Percentiles rank a stretch among this genome's conserved stretches.
These are phyloP conservation scores for Hanseniaspora thailandica DNA, from an alignment of 805 yeast species.

Conservation along the genomic window DNA sequence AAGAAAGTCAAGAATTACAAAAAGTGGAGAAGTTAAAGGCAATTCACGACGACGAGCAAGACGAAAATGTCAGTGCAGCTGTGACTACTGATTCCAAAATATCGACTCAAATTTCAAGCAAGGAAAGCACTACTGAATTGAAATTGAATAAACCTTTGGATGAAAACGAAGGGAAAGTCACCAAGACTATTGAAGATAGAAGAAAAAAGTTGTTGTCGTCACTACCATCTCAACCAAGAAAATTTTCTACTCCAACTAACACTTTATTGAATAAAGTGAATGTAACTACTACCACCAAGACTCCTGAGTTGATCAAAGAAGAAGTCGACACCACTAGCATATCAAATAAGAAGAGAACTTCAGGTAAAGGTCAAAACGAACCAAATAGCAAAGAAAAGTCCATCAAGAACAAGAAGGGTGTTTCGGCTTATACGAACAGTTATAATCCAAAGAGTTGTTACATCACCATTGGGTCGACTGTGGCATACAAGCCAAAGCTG, in stretches of 20 bases:
- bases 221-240: slow-evolving; percentile 14
- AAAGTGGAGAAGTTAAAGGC: background rate
- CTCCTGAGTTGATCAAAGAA: background rate
- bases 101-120: too few species aligned
- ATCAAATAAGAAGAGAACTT: background rate
- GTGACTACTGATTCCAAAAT: too few species aligned
- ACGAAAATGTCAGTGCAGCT: background rate
- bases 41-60: background rate
- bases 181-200: slow-evolving; percentile 8
- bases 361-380: background rate
- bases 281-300: too few species aligned
- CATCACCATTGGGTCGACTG: slow-evolving; percentile 49
- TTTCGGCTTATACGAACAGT: slow-evolving; percentile 7
- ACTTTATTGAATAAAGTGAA: background rate
- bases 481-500: slow-evolving; percentile 65
- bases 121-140: background rate
- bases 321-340: background rate
- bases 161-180: background rate
- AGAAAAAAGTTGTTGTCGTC: slow-evolving; percentile 11
- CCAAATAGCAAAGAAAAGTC: background rate
- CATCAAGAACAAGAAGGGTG: slow-evolving; percentile 4
- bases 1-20: background rate
- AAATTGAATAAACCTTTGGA: background rate
- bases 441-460: slow-evolving; percentile 8
- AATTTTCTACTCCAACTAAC: background rate